phyloP scores from a whole-genome alignment of 164 flowering plant genomes.

The Liriodendron chinense region DNA sequence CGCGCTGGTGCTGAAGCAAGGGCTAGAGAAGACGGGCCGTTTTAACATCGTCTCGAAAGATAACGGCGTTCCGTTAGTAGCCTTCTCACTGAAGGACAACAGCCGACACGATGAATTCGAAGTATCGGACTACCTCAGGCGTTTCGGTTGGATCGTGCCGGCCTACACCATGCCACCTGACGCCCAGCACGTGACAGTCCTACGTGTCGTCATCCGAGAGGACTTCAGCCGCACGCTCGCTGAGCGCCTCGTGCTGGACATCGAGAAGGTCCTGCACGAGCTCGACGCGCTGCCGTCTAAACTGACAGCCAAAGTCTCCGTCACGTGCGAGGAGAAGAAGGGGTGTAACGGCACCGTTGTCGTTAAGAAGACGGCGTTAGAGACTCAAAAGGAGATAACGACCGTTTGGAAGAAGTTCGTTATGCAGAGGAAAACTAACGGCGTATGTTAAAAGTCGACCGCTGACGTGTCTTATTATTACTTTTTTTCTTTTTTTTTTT shows the following conservation, averaged over 20 bases:
- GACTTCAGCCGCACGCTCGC: conserved; percentile 69
- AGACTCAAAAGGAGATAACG: conserved; percentile 48
- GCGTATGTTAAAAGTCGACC: conserved; percentile 32
- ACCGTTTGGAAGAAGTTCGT: conserved; percentile 51
- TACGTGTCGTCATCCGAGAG: conserved; percentile 63
- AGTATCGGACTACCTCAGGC: conserved; percentile 28
- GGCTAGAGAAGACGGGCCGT: conserved; percentile 32
- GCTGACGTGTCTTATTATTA: no score
- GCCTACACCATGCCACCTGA: conserved; percentile 60
- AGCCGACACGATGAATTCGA: conserved; percentile 24
- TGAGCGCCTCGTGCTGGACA: conserved; percentile 58
- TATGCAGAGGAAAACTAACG: conserved; percentile 30
- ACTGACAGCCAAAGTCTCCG: background rate
- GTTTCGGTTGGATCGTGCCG: conserved; percentile 41
- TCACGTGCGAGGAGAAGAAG: background rate
- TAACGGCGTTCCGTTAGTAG: conserved; percentile 38
- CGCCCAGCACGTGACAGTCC: conserved; percentile 55
- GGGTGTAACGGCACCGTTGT: background rate
- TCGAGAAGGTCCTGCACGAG: conserved; percentile 52
- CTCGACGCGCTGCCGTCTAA: conserved; percentile 43
- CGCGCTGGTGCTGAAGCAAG: conserved; percentile 28
- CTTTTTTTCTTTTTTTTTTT: no score
- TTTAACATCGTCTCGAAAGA: conserved; percentile 34
- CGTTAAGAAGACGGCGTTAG: conserved; percentile 34
- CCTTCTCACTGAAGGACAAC: conserved; percentile 37